Conservation (phyloP, 805 yeast species). For the Ogataea salicorniae region DNA sequence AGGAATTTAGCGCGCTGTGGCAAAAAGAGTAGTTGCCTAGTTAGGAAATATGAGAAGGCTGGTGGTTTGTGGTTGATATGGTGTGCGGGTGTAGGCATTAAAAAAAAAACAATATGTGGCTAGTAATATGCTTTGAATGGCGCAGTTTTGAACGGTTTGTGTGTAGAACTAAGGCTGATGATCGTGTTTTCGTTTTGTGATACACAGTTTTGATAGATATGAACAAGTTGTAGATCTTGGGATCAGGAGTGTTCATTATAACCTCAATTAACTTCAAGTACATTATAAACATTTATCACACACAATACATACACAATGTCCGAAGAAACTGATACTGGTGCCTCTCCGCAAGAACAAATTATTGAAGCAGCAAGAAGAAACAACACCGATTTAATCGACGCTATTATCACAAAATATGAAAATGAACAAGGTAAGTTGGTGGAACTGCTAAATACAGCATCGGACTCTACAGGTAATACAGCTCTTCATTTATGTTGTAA, state of each 20-base stretch:
- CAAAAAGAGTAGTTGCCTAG: background rate
- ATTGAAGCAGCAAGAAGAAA: conserved; percentile 86
- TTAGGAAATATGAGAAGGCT: background rate
- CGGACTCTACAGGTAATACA: conserved; percentile 73
- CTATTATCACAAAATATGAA: conserved; percentile 37
- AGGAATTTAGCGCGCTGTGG: conserved; percentile 1
- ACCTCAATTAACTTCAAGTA: no score
- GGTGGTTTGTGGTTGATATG: background rate
- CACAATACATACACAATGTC: conserved; percentile 1
- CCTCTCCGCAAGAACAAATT: conserved; percentile 70
- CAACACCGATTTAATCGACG: conserved; percentile 67
- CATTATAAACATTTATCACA: background rate
- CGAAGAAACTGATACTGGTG: conserved; percentile 47
- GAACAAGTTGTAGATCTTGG: background rate
- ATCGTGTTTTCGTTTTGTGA: background rate
- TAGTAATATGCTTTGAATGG: no score
- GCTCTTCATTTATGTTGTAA: conserved; percentile 78
- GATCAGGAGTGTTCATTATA: background rate
- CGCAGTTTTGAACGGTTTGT: background rate
- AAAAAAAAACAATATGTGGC: no score
- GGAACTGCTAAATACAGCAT: conserved; percentile 58
- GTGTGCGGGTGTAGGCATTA: background rate
- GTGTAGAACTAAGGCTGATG: background rate
- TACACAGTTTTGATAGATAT: background rate
- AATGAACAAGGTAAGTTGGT: conserved; percentile 36